Evolutionary conservation across 345 rosid species (phyloP), one percentile per base, ranked within the genome.

Genomic region (Euclidium syriacum): DNA sequence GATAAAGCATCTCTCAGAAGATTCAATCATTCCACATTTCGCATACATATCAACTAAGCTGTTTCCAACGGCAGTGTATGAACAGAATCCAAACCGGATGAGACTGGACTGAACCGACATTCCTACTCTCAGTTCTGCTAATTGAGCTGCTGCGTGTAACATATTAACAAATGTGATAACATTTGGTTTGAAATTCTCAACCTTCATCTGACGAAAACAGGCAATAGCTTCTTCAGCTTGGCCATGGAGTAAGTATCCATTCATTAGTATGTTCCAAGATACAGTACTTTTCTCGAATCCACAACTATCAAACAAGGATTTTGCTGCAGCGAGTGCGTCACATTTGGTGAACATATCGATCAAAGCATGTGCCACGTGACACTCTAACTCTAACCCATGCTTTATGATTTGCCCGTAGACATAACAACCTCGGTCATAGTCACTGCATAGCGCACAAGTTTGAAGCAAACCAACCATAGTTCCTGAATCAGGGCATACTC

Each of bases 41-140:
- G 83, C 85, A 67, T 86, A 86, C 89, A 86, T 80, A 73, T 81
- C 82, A 51, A 81, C 62, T 17, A 86, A 75, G 39, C 80, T 73
- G 58, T 86, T 86, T 42, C 83, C 74, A 16, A 79, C 34, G 10
- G 42, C 64, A 0, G 58, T 58, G 20, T 74, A 62, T 51, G 73
- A 72, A 29, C 59, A 54, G 63, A 69, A 61, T 43, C 88, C 91
- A 67, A 68, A 67, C 61, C 20, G 66, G 35, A 81, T 76, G 23
- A 68, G 66, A 41, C 34, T 71, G 53, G 86, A 80, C 58, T 85
- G 91, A 63, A 81, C 52, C 16, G 65, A 34, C 74, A 63, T 81
- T 56, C 86, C 91, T 64, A 70, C 74, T 68, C 66, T 66, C 72
- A 76, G 51, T 11, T 70, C 75, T 59, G 79, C 62, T 53, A 73